phyloP scores from a whole-genome alignment of 192 early-diverging fungal species.

The Radiomyces spectabilis region DNA sequence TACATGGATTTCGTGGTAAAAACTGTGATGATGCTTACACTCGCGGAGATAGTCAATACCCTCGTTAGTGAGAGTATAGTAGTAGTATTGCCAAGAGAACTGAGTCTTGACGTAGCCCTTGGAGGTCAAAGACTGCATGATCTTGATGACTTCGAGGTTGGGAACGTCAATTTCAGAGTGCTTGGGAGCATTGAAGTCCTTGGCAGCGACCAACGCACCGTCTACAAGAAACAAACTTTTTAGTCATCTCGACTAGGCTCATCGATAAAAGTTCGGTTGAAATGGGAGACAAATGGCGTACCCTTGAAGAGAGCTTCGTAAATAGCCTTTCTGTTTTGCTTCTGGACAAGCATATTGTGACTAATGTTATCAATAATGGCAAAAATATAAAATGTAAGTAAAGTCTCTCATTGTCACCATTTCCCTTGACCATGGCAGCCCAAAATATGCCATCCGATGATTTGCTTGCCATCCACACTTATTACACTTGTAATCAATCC shows the following conservation, averaged over 20 bases:
- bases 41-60: slow-evolving; percentile 97
- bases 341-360: slow-evolving; percentile 90
- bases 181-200: slow-evolving; percentile 95
- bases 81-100: slow-evolving; percentile 99
- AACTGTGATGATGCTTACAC: slow-evolving; percentile 23
- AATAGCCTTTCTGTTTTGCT: slow-evolving; percentile 94
- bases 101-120: slow-evolving; percentile 89
- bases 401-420: too few relatives aligned
- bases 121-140: slow-evolving; percentile 93
- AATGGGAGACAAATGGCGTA: too few relatives aligned
- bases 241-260: too few relatives aligned
- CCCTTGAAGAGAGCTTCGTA: slow-evolving; percentile 89
- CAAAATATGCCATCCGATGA: too few relatives aligned
- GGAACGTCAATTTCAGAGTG: slow-evolving; percentile 96
- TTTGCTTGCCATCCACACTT: too few relatives aligned
- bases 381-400: too few relatives aligned
- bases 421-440: too few relatives aligned
- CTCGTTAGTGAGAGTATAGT: slow-evolving; percentile 98
- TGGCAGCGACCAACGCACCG: slow-evolving; percentile 97
- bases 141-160: slow-evolving; percentile 99
- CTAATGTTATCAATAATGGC: too few relatives aligned
- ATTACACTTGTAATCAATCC: too few relatives aligned
- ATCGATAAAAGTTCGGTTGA: too few relatives aligned
- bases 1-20: background rate
- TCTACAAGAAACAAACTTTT: slow-evolving; percentile 46